These are phyloP conservation scores for Colletotrichum higginsianum DNA, from an alignment of 2,329 filamentous ascomycete species.

Conservation along the genomic window DNA sequence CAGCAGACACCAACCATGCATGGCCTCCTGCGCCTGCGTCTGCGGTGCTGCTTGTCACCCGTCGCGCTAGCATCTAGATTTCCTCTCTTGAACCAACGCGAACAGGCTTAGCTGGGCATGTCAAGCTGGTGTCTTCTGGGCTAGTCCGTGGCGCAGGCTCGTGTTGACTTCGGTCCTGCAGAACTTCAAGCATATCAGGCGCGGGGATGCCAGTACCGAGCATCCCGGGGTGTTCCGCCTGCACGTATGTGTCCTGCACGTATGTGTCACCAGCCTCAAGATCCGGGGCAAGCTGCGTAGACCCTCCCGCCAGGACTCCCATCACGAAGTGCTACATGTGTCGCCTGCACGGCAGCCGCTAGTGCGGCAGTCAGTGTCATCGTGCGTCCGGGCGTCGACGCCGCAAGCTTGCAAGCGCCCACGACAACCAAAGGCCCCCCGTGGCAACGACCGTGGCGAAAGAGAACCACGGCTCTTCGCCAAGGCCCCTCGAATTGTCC, in stretches of 20 bases:
- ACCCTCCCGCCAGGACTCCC: background rate
- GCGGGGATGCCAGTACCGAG: conserved; percentile 26
- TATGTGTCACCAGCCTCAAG: background rate
- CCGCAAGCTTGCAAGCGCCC: background rate
- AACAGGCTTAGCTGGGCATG: background rate
- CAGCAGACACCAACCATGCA: background rate
- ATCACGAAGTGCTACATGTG: background rate
- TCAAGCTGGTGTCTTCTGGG: background rate
- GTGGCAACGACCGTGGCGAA: background rate
- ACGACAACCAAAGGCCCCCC: background rate
- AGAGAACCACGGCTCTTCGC: no score
- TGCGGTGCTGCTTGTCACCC: background rate
- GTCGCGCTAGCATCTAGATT: background rate
- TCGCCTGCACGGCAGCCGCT: background rate
- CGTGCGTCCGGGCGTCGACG: conserved; percentile 8
- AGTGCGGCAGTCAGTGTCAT: conserved; percentile 27
- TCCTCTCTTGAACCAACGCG: background rate
- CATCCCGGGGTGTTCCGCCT: conserved; percentile 30
- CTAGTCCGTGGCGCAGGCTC: conserved; percentile 23
- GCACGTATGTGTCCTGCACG: conserved; percentile 14
- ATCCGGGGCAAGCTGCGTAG: background rate
- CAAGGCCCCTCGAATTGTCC: background rate
- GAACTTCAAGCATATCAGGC: conserved; percentile 1
- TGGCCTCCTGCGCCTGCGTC: background rate
- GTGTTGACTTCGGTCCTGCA: conserved; percentile 25